Base-by-base conservation (phyloP, 805 yeast species). In the Saturnispora ahearnii region DNA sequence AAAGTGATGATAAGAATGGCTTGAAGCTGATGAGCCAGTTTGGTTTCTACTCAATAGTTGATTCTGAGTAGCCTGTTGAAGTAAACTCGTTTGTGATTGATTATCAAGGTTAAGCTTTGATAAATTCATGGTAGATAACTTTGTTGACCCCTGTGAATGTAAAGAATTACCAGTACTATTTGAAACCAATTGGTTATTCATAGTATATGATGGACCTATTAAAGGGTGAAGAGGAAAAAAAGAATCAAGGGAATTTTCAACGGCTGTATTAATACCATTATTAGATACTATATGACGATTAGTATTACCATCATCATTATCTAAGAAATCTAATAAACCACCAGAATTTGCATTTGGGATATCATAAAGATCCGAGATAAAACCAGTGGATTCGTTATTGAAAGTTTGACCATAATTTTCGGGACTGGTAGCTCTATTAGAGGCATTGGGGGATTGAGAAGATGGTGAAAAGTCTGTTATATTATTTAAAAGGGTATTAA, bases 221-320 rank as follows among this genome's bases (percentile, higher is more conserved):
- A 65, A 54, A 0, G 69, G 66, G 41, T 58, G 63, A 24, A 65
- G 50, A 7, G 69, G 69, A 45, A 65, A 65, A 33, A 61, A 51
- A 4, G 63, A 56, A 49, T 62, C 67, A 3, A 66, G 64, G 7
- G 58, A 62, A 32, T 36, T 42, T 4, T 22, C 30, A 38, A 38
- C 30, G 22, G 42, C 15, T 21, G 24, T 38, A 30, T 29, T 45
- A 32, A 26, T 26, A 26, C 29, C 29, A 8, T 28, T 41, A 12
- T 33, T 32, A 26, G 24, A 38, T 6, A 37, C 24, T n/a, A 41
- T 50, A n/a, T 31, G 47, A 22, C 12, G 44, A 34, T 26, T 15
- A 18, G 26, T 22, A 11, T 36, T 36, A 18, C 21, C 21, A 10
- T 32, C 10, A 41, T 43, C 45, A 11, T 57, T 62, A 30, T 59